Evolutionary conservation across 2,329 filamentous ascomycete species (phyloP), one percentile per base, ranked within the genome.

Genomic region (Penicillium sp.): DNA sequence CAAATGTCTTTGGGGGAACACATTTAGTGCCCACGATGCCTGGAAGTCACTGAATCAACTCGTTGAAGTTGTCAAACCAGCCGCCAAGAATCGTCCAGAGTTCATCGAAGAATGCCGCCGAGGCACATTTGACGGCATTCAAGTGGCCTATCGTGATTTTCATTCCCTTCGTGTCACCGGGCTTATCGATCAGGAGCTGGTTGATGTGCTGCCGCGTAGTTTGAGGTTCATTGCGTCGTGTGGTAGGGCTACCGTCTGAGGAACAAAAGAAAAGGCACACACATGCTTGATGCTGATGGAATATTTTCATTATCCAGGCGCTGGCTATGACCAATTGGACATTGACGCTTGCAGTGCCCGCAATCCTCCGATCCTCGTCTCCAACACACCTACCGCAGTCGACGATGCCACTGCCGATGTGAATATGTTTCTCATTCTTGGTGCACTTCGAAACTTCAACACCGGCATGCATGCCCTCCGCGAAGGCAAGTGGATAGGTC

Each of bases 281-380:
- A 32, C 8, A 11, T 25, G 6, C 12, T 5, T 35, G 3, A 32
- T 41, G 4, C 36, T 52, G 6, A 53, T 25, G 18, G 18, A 13
- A 26, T 6, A 27, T 5, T 8, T 8, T 18, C 6, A 25, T 44
- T 9, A 12, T 26, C 50, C 51, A 86, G 84, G 87, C 52, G 87
- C 89, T 47, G 90, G 90, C 34, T 95, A 95, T 69, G 89, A 95
- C 67, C 85, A 90, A 66, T 76, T 94, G 53, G 84, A 90, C 66
- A 75, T 90, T 7, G 66, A 78, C 40, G 84, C 85, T 35, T 91
- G 87, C 73, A 85, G 82, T 8, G 73, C 74, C 1, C 81, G 81
- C 45, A 73, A 74, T 25, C 68, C 69, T 2, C 68, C 71, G 3
- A 78, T 94, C 54, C 77, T 74, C 37, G 85, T 95, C 32, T 89